phyloP scores from a whole-genome alignment of 2,329 filamentous ascomycete species.

The Mycogone perniciosa region DNA sequence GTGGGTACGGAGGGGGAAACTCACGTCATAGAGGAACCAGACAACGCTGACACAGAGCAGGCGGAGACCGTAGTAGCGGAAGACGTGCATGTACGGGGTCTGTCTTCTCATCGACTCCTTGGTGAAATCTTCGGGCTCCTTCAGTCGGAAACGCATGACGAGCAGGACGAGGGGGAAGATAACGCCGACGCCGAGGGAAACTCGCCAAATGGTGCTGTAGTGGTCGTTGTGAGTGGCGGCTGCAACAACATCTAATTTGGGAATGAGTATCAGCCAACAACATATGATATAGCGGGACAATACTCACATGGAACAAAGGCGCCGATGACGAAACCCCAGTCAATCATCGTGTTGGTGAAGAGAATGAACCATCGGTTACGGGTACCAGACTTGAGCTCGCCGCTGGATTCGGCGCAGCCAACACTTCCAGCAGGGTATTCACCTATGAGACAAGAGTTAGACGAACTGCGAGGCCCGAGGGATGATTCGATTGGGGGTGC shows the following conservation, averaged over 20 bases:
- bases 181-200: slow-evolving; percentile 70
- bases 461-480: too few species aligned
- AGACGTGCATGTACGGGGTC: slow-evolving; percentile 49
- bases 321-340: slow-evolving; percentile 74
- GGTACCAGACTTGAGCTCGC: slow-evolving; percentile 71
- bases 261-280: neutral
- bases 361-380: slow-evolving; percentile 89
- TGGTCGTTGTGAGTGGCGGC: slow-evolving; percentile 54
- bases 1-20: slow-evolving; percentile 17
- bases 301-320: slow-evolving; percentile 61
- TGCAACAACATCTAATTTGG: slow-evolving; percentile 39
- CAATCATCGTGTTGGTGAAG: slow-evolving; percentile 85
- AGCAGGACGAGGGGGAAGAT: slow-evolving; percentile 71
- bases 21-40: slow-evolving; percentile 77
- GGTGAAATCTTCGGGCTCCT: slow-evolving; percentile 73
- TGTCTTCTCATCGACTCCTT: slow-evolving; percentile 59
- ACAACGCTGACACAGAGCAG: slow-evolving; percentile 65
- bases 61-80: slow-evolving; percentile 67
- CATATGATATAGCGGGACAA: neutral
- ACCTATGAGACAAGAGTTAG: slow-evolving; percentile 26
- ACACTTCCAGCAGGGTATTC: slow-evolving; percentile 82
- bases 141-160: slow-evolving; percentile 62
- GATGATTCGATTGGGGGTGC: neutral
- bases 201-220: slow-evolving; percentile 71
- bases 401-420: slow-evolving; percentile 74